Conservation (phyloP, 1,284 basidiomycete species). For the Boletus semigastroideus region DNA sequence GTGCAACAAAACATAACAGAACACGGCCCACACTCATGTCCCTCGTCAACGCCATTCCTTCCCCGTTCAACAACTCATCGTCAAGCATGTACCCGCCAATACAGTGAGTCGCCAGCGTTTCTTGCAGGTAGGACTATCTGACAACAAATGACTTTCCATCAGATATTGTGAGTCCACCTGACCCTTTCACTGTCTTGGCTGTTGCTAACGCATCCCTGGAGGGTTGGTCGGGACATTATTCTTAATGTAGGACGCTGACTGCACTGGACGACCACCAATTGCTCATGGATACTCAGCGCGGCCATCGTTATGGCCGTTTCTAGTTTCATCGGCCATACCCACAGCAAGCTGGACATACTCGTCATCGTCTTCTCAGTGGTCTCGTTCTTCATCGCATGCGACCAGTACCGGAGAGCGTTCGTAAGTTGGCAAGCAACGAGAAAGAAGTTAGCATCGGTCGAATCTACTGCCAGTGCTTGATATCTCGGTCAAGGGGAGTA, state of each 20-base stretch:
- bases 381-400: conserved; percentile 21
- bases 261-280: neutral
- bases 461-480: conserved; percentile 15
- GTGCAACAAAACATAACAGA: no score
- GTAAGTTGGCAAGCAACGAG: conserved; percentile 15
- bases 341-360: conserved; percentile 21
- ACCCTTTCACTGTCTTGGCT: neutral
- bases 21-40: neutral
- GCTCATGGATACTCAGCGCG: conserved; percentile 13
- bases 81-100: conserved; percentile 7
- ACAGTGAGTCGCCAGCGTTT: conserved; percentile 20
- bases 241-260: conserved; percentile 14
- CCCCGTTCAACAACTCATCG: neutral
- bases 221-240: conserved; percentile 25
- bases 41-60: neutral
- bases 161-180: conserved; percentile 19
- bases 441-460: conserved; percentile 7
- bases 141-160: neutral
- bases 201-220: neutral
- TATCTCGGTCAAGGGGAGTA: neutral
- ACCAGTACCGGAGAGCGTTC: conserved; percentile 27
- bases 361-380: conserved; percentile 18
- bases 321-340: conserved; percentile 6
- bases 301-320: conserved; percentile 23
- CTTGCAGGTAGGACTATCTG: neutral